Evolutionary conservation across 2,329 filamentous ascomycete species (phyloP).

Genomic region (Fusarium brevicatenulatum): DNA sequence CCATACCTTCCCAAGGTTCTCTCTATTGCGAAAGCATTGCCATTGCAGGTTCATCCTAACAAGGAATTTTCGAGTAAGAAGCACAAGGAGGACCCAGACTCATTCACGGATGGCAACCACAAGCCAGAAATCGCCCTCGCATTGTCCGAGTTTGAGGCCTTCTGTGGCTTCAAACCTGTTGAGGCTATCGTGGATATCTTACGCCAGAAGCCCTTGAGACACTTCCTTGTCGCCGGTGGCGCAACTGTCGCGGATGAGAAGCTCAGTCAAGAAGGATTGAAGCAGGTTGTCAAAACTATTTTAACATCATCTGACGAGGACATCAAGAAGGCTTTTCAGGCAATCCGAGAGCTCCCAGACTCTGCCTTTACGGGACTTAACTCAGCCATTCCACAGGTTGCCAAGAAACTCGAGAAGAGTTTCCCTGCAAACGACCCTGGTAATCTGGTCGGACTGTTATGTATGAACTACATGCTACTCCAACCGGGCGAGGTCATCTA

Average conservation of each 20-base stretch:
- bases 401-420: slow-evolving; percentile 71
- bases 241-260: slow-evolving; percentile 43
- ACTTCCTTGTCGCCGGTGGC: slow-evolving; percentile 31
- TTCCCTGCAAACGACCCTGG: slow-evolving; percentile 73
- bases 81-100: slow-evolving; percentile 70
- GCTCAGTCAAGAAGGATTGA: slow-evolving; percentile 61
- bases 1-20: slow-evolving; percentile 81
- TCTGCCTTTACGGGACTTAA: slow-evolving; percentile 59
- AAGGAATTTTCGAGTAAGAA: slow-evolving; percentile 72
- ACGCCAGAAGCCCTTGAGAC: slow-evolving; percentile 52
- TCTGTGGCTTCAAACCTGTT: slow-evolving; percentile 78
- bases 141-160: slow-evolving; percentile 76
- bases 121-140: slow-evolving; percentile 84
- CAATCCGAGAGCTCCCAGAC: slow-evolving; percentile 50
- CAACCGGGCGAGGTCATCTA: slow-evolving; percentile 73
- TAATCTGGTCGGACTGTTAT: slow-evolving; percentile 73
- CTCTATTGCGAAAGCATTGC: slow-evolving; percentile 79
- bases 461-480: slow-evolving; percentile 79
- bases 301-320: slow-evolving; percentile 61
- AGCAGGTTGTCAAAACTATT: slow-evolving; percentile 63
- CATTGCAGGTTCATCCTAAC: slow-evolving; percentile 79
- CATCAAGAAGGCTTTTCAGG: slow-evolving; percentile 35
- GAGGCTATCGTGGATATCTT: slow-evolving; percentile 68
- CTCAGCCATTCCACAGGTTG: slow-evolving; percentile 70
- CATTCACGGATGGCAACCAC: slow-evolving; percentile 78